Evolutionary conservation across 176 grass and related monocot species (phyloP), one percentile per base, ranked within the genome.

Genomic region (Oryza rufipogon): DNA sequence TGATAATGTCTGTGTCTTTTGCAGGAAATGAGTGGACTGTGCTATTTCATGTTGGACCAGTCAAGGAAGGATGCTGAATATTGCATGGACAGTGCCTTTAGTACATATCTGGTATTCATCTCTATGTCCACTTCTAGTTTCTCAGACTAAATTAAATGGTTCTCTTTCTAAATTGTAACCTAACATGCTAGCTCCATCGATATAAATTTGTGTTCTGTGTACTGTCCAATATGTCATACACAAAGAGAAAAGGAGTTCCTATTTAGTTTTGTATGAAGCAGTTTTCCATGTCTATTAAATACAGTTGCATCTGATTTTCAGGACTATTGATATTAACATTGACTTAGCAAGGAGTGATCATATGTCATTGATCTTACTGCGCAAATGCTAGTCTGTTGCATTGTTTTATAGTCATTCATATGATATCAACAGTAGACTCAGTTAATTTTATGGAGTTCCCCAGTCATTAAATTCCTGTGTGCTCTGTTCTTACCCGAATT

Each of bases 31-130:
- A 96, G 86, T 81, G 96, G 84, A 42, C 93, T 99, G 76, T 95
- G 89, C 61, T 99, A 86, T 84, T 99, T 96, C 91, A 96, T 99
- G 90, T 83, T 99, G 84, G 96, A 99, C 89, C 93, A 99, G 68
- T 99, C 93, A 71, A 96, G 93, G 89, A 99, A 99, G 81, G 96
- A 96, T 7, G 88, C 93, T 16, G 96, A 99, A 60, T 95, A 95
- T 90, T 99, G 86, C 80, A 96, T 96, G 93, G 96, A 99, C 82
- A 94, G 89, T 99, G 88, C 96, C 60, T 96, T 99, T 34, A 81
- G 47, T 81, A 96, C 93, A 70, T 96, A 99, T 92, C 81, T 96
- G 93, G 96, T 97, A 93, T 74, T 75, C 87, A 58, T 52, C 72
- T 71, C 68, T 23, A 86, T 75, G 36, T 61, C n/a, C 32, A 75